These are phyloP conservation scores for Claviceps cyperi DNA, from an alignment of 2,329 filamentous ascomycete genomes.

Conservation along the genomic window DNA sequence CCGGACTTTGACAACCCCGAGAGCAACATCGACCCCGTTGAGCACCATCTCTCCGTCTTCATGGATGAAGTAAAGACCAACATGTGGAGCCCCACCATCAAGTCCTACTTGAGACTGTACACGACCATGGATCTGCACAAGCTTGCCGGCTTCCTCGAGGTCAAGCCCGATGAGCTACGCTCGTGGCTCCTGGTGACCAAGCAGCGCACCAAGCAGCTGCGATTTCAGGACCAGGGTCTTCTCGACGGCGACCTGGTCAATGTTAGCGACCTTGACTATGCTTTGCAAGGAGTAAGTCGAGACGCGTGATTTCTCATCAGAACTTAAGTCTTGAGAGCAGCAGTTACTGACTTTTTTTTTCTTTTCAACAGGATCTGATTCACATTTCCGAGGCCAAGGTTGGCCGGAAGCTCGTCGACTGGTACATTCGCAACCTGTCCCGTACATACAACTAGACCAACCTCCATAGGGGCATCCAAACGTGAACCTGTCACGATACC, in stretches of 20 bases:
- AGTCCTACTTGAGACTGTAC: slow-evolving; percentile 97
- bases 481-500: background rate
- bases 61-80: slow-evolving; percentile 99
- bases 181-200: slow-evolving; percentile 95
- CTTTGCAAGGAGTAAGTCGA: slow-evolving; percentile 71
- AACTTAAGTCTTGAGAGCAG: too few relatives aligned
- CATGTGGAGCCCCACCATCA: slow-evolving; percentile 93
- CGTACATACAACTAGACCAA: slow-evolving; percentile 60
- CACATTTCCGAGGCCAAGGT: slow-evolving; percentile 99
- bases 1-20: slow-evolving; percentile 96
- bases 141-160: slow-evolving; percentile 90
- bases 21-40: slow-evolving; percentile 88
- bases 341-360: slow-evolving; percentile 10
- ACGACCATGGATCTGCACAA: slow-evolving; percentile 99
- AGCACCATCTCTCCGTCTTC: slow-evolving; percentile 95
- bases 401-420: slow-evolving; percentile 90
- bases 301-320: background rate
- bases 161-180: slow-evolving; percentile 89
- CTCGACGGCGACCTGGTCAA: slow-evolving; percentile 87
- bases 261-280: slow-evolving; percentile 92
- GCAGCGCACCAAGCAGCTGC: slow-evolving; percentile 91
- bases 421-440: slow-evolving; percentile 94
- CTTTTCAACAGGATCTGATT: slow-evolving; percentile 60
- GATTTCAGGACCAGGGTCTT: slow-evolving; percentile 78
- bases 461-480: background rate